phyloP scores from a whole-genome alignment of 2,329 filamentous ascomycete genomes.

The Cercospora berteroae region DNA sequence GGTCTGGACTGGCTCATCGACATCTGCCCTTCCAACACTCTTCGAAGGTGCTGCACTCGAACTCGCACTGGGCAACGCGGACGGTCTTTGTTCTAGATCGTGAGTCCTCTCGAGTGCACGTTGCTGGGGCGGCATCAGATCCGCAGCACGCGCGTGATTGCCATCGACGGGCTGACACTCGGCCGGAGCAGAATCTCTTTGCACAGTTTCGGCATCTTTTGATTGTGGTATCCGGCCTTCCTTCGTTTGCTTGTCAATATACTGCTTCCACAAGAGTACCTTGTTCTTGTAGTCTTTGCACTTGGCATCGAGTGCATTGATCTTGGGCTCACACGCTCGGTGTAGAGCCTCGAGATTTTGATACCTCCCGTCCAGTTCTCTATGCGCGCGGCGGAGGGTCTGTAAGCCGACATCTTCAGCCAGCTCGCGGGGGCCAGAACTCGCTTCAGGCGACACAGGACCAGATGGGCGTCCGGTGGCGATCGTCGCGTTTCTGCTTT shows the following conservation, averaged over 20 bases:
- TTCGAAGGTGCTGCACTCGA: background rate
- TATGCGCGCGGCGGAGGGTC: slow-evolving; percentile 32
- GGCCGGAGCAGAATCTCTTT: background rate
- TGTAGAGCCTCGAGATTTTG: slow-evolving; percentile 30
- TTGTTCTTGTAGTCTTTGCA: slow-evolving; percentile 41
- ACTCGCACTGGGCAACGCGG: background rate
- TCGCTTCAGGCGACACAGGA: background rate
- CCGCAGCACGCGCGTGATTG: background rate
- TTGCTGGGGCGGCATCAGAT: background rate
- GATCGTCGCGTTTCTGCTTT: background rate
- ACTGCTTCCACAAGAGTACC: slow-evolving; percentile 35
- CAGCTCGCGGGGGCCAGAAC: background rate
- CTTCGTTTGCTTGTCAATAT: slow-evolving; percentile 15
- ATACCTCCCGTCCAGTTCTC: slow-evolving; percentile 31
- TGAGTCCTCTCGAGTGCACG: background rate
- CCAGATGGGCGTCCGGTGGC: background rate
- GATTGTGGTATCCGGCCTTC: slow-evolving; percentile 1
- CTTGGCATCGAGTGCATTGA: slow-evolving; percentile 21
- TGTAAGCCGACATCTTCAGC: slow-evolving; percentile 27
- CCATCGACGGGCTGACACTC: background rate
- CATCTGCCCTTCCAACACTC: background rate
- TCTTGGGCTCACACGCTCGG: slow-evolving; percentile 7
- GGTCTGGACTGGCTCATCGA: background rate
- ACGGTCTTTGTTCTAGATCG: background rate
- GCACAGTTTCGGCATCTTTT: background rate